Percentiles rank a stretch among this genome's conserved stretches.
Evolutionary conservation across 2,329 filamentous ascomycete species (phyloP).

Genomic region (Cyphellophora attinorum): DNA sequence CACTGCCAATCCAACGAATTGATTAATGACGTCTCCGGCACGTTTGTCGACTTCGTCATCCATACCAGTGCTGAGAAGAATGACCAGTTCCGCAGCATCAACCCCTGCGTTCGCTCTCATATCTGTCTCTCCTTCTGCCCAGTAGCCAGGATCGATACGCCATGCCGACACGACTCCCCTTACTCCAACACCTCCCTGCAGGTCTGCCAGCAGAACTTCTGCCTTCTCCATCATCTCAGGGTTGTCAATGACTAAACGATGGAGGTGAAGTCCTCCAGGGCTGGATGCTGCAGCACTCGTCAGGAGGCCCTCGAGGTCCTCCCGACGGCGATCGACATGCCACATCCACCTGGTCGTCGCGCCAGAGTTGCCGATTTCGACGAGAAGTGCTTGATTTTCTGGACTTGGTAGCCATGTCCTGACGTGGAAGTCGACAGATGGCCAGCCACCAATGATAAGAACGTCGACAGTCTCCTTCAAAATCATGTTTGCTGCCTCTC

Average conservation of each 20-base stretch:
- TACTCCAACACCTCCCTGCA: conserved; percentile 3
- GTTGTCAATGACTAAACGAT: too few relatives aligned
- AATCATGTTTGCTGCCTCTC: too few relatives aligned
- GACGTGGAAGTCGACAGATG: conserved; percentile 31
- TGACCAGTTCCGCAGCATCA: conserved; percentile 31
- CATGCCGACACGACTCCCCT: conserved; percentile 27
- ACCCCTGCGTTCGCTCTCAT: not conserved
- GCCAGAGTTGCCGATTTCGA: conserved; percentile 23
- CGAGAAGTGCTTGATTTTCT: conserved; percentile 31
- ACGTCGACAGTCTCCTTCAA: too few relatives aligned
- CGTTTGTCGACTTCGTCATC: too few relatives aligned
- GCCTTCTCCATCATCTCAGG: conserved; percentile 7
- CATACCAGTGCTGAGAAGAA: not conserved
- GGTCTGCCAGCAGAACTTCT: conserved; percentile 4
- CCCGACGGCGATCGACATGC: conserved; percentile 25
- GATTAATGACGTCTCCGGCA: too few relatives aligned
- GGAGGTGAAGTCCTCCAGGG: too few relatives aligned
- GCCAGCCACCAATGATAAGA: conserved; percentile 39
- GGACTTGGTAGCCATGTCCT: conserved; percentile 32
- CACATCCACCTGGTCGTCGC: conserved; percentile 34
- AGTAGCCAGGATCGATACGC: conserved; percentile 26
- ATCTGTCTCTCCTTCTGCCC: not conserved
- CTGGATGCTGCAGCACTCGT: too few relatives aligned
- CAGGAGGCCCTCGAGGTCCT: conserved; percentile 23
- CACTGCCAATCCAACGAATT: too few relatives aligned